Conservation (phyloP, 495 filamentous ascomycete species). For the Podospora pseudopauciseta region DNA sequence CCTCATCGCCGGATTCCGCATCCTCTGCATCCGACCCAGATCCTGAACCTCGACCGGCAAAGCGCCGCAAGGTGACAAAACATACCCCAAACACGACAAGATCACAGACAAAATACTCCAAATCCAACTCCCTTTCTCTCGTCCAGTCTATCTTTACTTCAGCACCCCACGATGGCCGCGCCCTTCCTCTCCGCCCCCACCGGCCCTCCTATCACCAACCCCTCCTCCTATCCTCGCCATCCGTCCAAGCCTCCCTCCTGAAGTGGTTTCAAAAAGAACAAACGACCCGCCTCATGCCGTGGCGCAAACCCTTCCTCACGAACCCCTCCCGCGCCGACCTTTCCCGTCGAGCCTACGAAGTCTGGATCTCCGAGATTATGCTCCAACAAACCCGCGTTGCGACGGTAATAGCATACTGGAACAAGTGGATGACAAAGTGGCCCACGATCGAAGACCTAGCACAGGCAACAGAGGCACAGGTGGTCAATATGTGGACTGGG, state of each 20-base stretch:
- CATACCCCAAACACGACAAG: neutral
- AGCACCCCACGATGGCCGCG: neutral
- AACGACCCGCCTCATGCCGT: constrained; percentile 42
- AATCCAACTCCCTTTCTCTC: neutral
- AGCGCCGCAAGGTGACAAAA: neutral
- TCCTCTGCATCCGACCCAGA: neutral
- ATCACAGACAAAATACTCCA: neutral
- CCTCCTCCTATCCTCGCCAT: constrained; percentile 34
- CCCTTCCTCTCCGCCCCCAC: constrained; percentile 21
- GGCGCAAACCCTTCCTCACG: constrained; percentile 44
- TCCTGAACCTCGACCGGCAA: neutral
- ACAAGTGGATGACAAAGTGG: constrained; percentile 43
- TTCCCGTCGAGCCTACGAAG: constrained; percentile 45
- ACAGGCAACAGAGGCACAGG: constrained; percentile 34
- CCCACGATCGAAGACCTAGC: constrained; percentile 41
- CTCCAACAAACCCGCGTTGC: constrained; percentile 51
- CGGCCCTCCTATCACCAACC: constrained; percentile 39
- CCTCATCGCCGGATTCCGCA: neutral
- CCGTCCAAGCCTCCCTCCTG: constrained; percentile 31
- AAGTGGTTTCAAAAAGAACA: constrained; percentile 39
- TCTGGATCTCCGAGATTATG: constrained; percentile 52
- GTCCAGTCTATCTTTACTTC: neutral
- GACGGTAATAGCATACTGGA: constrained; percentile 43
- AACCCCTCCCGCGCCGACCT: constrained; percentile 21
- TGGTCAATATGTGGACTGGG: constrained; percentile 40